Percentiles rank a stretch among this genome's conserved stretches.
These are phyloP conservation scores for Byssothecium circinans DNA, from an alignment of 2,329 filamentous ascomycete genomes.

Conservation along the genomic window DNA sequence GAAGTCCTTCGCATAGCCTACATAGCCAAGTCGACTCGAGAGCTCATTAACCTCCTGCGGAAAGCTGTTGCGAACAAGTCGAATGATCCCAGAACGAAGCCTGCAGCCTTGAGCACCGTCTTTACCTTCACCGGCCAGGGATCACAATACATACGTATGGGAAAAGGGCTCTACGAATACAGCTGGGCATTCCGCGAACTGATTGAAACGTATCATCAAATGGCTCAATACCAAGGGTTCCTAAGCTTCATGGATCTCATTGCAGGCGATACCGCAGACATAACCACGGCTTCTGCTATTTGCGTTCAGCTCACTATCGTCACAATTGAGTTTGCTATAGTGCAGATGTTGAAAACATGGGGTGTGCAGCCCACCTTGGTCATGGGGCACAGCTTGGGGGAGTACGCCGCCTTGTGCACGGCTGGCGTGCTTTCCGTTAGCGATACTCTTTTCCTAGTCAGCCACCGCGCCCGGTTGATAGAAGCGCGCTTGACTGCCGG, in stretches of 20 bases:
- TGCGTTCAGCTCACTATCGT: constrained; percentile 18
- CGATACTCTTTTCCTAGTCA: constrained; percentile 42
- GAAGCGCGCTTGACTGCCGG: constrained; percentile 15
- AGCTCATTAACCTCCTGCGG: too few species aligned
- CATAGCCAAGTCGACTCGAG: constrained; percentile 6
- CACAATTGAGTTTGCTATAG: constrained; percentile 41
- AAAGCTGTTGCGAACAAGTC: not conserved
- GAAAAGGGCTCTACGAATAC: constrained; percentile 10
- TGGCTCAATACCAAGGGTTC: constrained; percentile 1
- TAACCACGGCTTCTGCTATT: not conserved
- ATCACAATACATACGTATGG: constrained; percentile 17
- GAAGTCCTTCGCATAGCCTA: constrained; percentile 8
- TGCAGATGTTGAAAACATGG: constrained; percentile 4
- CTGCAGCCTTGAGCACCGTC: constrained; percentile 8
- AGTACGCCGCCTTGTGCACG: constrained; percentile 42
- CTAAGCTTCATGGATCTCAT: constrained; percentile 10
- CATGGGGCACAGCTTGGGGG: constrained; percentile 38
- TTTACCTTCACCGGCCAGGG: constrained; percentile 47
- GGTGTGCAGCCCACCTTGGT: constrained; percentile 13
- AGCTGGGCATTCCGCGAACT: constrained; percentile 22
- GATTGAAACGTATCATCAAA: not conserved
- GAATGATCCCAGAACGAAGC: constrained; percentile 45
- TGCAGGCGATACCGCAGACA: not conserved
- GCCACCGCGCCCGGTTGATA: constrained; percentile 20
- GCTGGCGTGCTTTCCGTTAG: constrained; percentile 37